These are phyloP conservation scores for Amylostereum chailletii DNA, from an alignment of 1,284 basidiomycete species.

Conservation along the genomic window DNA sequence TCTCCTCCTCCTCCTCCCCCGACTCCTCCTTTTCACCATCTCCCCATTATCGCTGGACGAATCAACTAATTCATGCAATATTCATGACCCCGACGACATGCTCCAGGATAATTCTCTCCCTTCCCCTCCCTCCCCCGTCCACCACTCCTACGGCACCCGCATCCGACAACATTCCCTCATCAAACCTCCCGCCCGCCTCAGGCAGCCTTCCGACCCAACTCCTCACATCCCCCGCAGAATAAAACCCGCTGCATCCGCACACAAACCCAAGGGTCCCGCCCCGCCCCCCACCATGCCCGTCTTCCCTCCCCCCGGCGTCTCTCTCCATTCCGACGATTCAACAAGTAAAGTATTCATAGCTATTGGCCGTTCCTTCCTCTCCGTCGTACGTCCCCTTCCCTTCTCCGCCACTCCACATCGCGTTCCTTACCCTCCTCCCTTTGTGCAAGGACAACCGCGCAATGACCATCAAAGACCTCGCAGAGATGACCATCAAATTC, in stretches of 20 bases:
- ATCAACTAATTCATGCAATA: conserved; percentile 15
- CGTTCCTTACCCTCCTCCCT: conserved; percentile 5
- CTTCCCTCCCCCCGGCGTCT: conserved; percentile 55
- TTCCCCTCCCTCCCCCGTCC: conserved; percentile 13
- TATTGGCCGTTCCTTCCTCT: conserved; percentile 60
- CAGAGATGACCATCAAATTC: conserved; percentile 53
- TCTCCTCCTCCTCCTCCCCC: conserved; percentile 18
- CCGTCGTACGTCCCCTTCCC: conserved; percentile 44
- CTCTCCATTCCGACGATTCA: conserved; percentile 65
- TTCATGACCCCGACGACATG: conserved; percentile 16
- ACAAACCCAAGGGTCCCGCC: conserved; percentile 6
- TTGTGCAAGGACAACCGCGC: conserved; percentile 57
- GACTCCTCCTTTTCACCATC: conserved; percentile 8
- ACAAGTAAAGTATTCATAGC: conserved; percentile 61
- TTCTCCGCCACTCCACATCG: conserved; percentile 6
- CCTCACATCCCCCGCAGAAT: conserved; percentile 26
- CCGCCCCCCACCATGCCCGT: conserved; percentile 16
- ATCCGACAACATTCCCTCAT: conserved; percentile 44
- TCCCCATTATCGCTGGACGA: conserved; percentile 32
- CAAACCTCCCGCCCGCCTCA: conserved; percentile 40
- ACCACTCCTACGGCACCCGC: conserved; percentile 45
- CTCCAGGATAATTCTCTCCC: conserved; percentile 13
- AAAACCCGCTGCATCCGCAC: conserved; percentile 19
- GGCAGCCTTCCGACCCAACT: conserved; percentile 29
- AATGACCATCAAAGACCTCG: conserved; percentile 76